Conservation (phyloP, 2,329 filamentous ascomycete genomes). For the Coniella lustricola region DNA sequence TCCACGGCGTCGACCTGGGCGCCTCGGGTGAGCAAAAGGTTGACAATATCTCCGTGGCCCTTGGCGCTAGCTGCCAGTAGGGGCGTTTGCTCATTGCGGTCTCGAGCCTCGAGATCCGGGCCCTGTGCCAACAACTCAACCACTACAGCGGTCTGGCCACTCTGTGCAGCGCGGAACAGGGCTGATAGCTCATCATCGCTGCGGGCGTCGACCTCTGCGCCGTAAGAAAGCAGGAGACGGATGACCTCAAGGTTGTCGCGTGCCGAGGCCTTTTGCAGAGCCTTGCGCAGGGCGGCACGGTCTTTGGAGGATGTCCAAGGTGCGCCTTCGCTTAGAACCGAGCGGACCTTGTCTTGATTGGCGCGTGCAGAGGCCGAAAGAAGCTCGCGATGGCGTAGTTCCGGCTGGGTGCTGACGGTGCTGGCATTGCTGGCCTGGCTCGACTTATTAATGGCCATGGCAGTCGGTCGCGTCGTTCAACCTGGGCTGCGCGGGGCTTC, state of each 20-base stretch:
- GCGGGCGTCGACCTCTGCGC: conserved; percentile 29
- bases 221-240: conserved; percentile 31
- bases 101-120: conserved; percentile 27
- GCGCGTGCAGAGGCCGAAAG: conserved; percentile 32
- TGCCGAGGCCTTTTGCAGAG: conserved; percentile 31
- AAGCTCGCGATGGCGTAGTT: conserved; percentile 30
- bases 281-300: conserved; percentile 30
- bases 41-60: conserved; percentile 27
- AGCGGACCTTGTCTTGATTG: conserved; percentile 30
- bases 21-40: conserved; percentile 25
- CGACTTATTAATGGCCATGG: conserved; percentile 4
- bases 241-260: conserved; percentile 31
- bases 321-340: conserved; percentile 28
- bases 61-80: conserved; percentile 29
- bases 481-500: not conserved
- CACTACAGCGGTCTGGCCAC: conserved; percentile 28
- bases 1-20: conserved; percentile 30
- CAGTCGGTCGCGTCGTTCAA: not conserved
- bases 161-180: conserved; percentile 31
- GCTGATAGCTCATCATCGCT: conserved; percentile 30
- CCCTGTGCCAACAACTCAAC: conserved; percentile 25
- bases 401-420: conserved; percentile 31
- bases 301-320: conserved; percentile 29
- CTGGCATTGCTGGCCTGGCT: conserved; percentile 20
- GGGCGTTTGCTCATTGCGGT: conserved; percentile 28